Percentiles rank a stretch among this genome's conserved stretches.
Evolutionary conservation across 73 alveolate species (phyloP).

Genomic region (Tetrahymena elliotti): DNA sequence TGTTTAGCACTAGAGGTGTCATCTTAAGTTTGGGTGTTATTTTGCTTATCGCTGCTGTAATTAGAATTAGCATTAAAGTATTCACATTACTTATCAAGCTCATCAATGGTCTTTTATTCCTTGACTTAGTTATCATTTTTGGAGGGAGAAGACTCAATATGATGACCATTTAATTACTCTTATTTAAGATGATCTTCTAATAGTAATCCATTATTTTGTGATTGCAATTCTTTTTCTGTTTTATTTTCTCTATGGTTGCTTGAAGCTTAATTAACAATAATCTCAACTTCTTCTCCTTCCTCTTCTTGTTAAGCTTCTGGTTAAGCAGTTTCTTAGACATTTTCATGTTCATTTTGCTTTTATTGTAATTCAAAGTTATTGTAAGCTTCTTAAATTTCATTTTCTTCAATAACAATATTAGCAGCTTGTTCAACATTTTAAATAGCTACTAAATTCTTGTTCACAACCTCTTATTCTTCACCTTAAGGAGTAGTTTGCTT

Average conservation of each 20-base stretch:
- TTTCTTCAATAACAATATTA: neutral
- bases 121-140: neutral
- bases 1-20: neutral
- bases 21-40: neutral
- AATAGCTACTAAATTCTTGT: too few species aligned
- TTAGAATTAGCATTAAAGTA: neutral
- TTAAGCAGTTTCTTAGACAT: neutral
- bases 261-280: neutral
- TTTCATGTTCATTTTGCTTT: neutral
- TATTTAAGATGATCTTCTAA: neutral
- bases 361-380: neutral
- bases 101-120: neutral
- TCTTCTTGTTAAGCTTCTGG: neutral
- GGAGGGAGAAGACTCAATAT: neutral
- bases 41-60: neutral
- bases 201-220: neutral
- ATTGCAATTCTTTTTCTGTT: neutral
- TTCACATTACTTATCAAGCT: neutral
- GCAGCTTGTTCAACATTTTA: neutral
- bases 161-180: neutral
- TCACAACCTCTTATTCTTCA: too few species aligned
- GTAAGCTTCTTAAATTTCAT: neutral
- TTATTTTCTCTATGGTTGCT: neutral
- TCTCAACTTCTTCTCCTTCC: neutral
- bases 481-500: too few species aligned